A percentile compares a stretch with the other conserved stretches of the same genome.
These are phyloP conservation scores for Aspergillus olivimuriae DNA, from an alignment of 495 filamentous ascomycete genomes.

Conservation along the genomic window DNA sequence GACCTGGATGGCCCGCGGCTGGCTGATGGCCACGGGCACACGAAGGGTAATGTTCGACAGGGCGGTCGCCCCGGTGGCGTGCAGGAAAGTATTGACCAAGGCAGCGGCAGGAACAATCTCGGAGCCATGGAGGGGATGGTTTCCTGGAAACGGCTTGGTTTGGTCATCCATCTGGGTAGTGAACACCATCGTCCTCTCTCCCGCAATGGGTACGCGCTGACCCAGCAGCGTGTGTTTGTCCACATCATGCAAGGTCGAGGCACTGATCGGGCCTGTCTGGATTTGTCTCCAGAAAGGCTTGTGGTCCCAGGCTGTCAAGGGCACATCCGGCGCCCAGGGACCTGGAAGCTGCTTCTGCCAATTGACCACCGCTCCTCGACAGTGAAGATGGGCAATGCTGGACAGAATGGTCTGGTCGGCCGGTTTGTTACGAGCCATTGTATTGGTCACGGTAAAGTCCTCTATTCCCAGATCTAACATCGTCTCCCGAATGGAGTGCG, in stretches of 20 bases:
- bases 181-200: constrained; percentile 18
- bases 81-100: constrained; percentile 34
- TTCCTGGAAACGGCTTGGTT: constrained; percentile 28
- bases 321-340: constrained; percentile 23
- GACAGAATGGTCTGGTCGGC: constrained; percentile 6
- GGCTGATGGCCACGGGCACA: constrained; percentile 27
- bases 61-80: constrained; percentile 8
- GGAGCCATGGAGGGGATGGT: constrained; percentile 28
- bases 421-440: constrained; percentile 10
- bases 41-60: constrained; percentile 17
- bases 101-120: constrained; percentile 38
- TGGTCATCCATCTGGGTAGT: constrained; percentile 22
- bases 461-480: constrained; percentile 19
- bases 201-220: constrained; percentile 18
- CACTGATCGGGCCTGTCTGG: constrained; percentile 7
- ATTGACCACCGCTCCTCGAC: constrained; percentile 38
- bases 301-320: constrained; percentile 43
- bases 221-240: constrained; percentile 28
- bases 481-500: constrained; percentile 30
- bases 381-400: constrained; percentile 28
- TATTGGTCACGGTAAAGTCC: constrained; percentile 24
- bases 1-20: constrained; percentile 29
- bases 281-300: constrained; percentile 47
- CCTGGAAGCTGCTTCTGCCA: constrained; percentile 33
- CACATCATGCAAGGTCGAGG: constrained; percentile 17